Evolutionary conservation across 192 early-diverging fungal species (phyloP).

Genomic region (Backusella liffmaniae): DNA sequence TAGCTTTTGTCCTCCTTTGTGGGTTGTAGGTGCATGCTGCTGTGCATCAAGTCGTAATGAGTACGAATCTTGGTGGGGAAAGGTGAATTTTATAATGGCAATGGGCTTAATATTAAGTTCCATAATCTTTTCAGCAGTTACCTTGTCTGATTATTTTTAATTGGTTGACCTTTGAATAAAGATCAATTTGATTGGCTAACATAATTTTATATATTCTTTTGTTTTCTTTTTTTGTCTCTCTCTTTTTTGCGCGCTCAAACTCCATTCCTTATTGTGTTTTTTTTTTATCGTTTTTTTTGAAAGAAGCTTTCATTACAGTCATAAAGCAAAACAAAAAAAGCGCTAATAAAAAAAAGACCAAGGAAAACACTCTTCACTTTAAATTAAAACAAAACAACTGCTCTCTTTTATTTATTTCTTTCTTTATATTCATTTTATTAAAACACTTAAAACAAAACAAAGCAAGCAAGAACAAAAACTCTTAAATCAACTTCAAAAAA

Average conservation of each 20-base stretch:
- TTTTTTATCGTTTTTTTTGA: background rate
- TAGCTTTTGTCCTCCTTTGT: constrained; percentile 19
- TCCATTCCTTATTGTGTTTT: background rate
- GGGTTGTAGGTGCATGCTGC: constrained; percentile 23
- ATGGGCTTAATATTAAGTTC: constrained; percentile 10
- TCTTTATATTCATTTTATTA: background rate
- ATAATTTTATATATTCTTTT: background rate
- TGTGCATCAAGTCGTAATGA: constrained; percentile 19
- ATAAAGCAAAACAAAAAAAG: background rate
- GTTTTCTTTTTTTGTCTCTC: background rate
- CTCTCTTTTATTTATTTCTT: background rate
- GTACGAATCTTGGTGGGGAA: constrained; percentile 25
- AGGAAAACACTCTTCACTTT: background rate
- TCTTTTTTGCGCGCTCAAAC: background rate
- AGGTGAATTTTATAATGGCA: constrained; percentile 19
- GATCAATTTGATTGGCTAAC: background rate
- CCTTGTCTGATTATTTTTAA: background rate
- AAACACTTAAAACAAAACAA: background rate
- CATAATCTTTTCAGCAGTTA: constrained; percentile 1
- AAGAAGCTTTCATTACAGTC: background rate
- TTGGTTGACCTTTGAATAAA: background rate
- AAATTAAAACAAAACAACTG: too few species aligned
- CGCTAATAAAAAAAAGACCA: background rate
- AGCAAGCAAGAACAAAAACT: background rate
- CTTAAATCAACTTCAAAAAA: background rate